Percentiles rank a stretch among this genome's conserved stretches.
These are phyloP conservation scores for Pichia pseudocactophila DNA, from an alignment of 805 yeast genomes.

Conservation along the genomic window DNA sequence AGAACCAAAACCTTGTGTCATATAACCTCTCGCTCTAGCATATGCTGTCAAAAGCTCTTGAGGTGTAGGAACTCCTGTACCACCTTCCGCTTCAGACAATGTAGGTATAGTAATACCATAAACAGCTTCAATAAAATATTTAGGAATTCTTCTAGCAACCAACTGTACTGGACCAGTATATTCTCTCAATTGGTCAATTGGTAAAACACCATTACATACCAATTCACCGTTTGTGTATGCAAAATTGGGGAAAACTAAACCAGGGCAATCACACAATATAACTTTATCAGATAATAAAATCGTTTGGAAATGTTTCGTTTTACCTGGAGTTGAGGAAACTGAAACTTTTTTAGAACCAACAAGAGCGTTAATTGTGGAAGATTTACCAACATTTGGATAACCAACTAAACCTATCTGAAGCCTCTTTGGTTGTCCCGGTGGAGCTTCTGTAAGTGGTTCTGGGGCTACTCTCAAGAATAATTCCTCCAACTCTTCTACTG, in stretches of 20 bases:
- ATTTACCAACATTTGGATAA: constrained; percentile 77
- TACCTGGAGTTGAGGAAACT: constrained; percentile 97
- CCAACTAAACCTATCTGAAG: constrained; percentile 94
- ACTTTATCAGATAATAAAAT: constrained; percentile 76
- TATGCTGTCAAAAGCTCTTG: constrained; percentile 84
- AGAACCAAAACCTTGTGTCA: constrained; percentile 94
- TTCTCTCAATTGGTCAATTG: constrained; percentile 94
- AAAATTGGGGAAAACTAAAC: constrained; percentile 95
- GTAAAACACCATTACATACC: constrained; percentile 97
- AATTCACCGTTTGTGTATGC: constrained; percentile 94
- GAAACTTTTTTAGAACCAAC: constrained; percentile 97
- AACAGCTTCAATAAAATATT: constrained; percentile 76
- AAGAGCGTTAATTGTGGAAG: constrained; percentile 95
- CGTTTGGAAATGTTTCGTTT: constrained; percentile 97
- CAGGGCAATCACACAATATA: constrained; percentile 95
- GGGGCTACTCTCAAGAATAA: constrained; percentile 76
- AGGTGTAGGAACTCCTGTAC: constrained; percentile 81
- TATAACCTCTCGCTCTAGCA: constrained; percentile 93
- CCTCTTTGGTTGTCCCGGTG: constrained; percentile 48
- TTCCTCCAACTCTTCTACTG: constrained; percentile 77
- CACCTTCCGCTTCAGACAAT: constrained; percentile 75
- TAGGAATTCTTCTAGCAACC: constrained; percentile 84
- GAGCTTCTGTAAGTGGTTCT: constrained; percentile 41
- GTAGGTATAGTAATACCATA: constrained; percentile 87
- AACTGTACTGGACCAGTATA: constrained; percentile 80